phyloP scores from a whole-genome alignment of 306 rosid species.

The Acacia crassicarpa region DNA sequence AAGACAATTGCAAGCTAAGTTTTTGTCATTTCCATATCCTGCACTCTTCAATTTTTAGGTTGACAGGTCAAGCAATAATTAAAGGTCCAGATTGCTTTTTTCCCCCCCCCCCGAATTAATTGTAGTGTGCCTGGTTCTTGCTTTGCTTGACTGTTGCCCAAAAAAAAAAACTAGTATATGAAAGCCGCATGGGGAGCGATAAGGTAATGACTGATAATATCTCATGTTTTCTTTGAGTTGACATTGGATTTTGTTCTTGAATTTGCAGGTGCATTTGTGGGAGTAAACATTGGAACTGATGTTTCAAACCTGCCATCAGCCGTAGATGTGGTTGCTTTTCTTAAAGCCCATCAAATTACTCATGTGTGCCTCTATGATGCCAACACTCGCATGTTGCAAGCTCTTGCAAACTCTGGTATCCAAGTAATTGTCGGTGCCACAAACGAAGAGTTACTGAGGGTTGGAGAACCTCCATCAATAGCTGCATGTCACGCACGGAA shows the following conservation, averaged over 20 bases:
- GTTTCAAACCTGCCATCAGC: slow-evolving; percentile 76
- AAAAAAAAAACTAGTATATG: background rate
- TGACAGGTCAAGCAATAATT: slow-evolving; percentile 13
- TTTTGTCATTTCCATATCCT: background rate
- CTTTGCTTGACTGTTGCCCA: slow-evolving; percentile 7
- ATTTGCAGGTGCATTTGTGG: slow-evolving; percentile 84
- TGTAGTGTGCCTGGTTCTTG: background rate
- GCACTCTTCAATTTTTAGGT: background rate
- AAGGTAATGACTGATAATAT: slow-evolving; percentile 9
- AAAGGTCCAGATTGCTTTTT: background rate
- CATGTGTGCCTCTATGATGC: slow-evolving; percentile 81
- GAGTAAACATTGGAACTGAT: slow-evolving; percentile 80
- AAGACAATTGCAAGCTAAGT: background rate
- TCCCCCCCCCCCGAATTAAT: too few species aligned
- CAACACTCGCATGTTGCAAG: slow-evolving; percentile 68
- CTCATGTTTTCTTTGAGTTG: slow-evolving; percentile 26
- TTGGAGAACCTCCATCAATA: slow-evolving; percentile 74
- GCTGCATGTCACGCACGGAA: too few species aligned
- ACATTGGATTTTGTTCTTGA: slow-evolving; percentile 30
- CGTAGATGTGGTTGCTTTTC: slow-evolving; percentile 55
- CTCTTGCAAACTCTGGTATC: slow-evolving; percentile 69
- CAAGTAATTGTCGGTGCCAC: slow-evolving; percentile 77
- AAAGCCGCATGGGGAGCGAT: slow-evolving; percentile 1
- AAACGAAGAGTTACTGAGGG: slow-evolving; percentile 67
- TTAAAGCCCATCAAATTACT: slow-evolving; percentile 69